These are phyloP conservation scores for Quercus suber DNA, from an alignment of 306 rosid genomes.

Conservation along the genomic window DNA sequence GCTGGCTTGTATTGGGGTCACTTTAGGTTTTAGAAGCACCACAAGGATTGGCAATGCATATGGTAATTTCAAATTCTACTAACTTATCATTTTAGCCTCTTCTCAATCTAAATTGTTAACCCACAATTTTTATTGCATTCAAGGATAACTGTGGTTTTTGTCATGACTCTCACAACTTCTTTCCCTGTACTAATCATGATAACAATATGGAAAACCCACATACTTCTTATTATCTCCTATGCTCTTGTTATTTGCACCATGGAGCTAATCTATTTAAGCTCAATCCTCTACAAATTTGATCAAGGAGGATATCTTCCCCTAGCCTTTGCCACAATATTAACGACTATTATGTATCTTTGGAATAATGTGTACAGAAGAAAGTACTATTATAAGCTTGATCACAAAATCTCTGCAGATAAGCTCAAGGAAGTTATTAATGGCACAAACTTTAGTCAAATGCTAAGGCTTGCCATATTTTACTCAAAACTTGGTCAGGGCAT, in stretches of 20 bases:
- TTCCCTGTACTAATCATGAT: constrained; percentile 32
- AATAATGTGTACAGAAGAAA: constrained; percentile 32
- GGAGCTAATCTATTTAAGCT: constrained; percentile 35
- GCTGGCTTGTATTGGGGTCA: constrained; percentile 67
- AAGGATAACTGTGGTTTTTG: constrained; percentile 42
- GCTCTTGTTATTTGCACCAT: constrained; percentile 20
- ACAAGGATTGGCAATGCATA: constrained; percentile 70
- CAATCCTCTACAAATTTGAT: constrained; percentile 38
- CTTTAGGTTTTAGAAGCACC: constrained; percentile 53
- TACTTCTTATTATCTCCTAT: constrained; percentile 14
- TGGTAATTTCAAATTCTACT: constrained; percentile 30
- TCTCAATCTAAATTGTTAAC: too few relatives aligned
- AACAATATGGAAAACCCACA: constrained; percentile 38
- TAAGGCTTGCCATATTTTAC: constrained; percentile 31
- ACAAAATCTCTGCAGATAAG: constrained; percentile 22
- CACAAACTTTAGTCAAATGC: not conserved
- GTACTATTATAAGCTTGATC: constrained; percentile 28
- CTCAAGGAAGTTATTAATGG: constrained; percentile 4
- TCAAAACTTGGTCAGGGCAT: constrained; percentile 36
- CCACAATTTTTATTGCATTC: not conserved
- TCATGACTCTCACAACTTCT: constrained; percentile 29
- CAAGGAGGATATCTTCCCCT: constrained; percentile 48
- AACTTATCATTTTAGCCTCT: too few relatives aligned
- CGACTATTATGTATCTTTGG: constrained; percentile 37
- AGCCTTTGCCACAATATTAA: constrained; percentile 24